Evolutionary conservation across 352 stramenopile species (phyloP), one percentile per base, ranked within the genome.

Genomic region (Phytophthora fragariaefolia): DNA sequence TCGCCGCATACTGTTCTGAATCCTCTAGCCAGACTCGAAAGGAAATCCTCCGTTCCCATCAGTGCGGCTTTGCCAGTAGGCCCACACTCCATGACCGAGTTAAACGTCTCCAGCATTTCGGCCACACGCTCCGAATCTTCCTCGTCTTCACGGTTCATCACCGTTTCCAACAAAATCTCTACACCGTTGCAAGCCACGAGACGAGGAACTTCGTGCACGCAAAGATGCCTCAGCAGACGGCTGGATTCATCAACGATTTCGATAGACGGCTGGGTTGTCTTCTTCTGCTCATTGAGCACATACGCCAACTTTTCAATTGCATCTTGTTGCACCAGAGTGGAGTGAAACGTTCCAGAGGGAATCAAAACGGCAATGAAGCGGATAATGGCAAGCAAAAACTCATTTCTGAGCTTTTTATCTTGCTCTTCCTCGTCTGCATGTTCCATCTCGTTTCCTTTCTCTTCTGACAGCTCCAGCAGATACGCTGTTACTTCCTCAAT

Each of bases 141-240:
- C 2, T 64, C 43, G 8, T 46, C 30, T 7, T 69, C 51, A 13
- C 57, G 54, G 13, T 69, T 69, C 36, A 76, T 78, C 15, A 78
- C 66, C 0, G 75, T 68, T 54, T 82, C 79, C 9, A 93, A 60
- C 34, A 93, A 63, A 20, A 83, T 82, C 24, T 79, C 71, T n/a
- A 92, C 72, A 12, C 85, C 86, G 48, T 91, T 85, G 10, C 79
- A 79, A 1, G 71, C 66, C 6, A 94, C 79, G 10, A 94, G 69
- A 1, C 82, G 82, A 53, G 82, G 75, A 12, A 91, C 83, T 47
- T 94, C 79, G 45, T 89, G 62, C 46, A 81, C 66, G 28, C 77
- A 94, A 22, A 94, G 68, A 27, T 85, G 58, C 45, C 77, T 80
- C 17, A 94, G 67, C 28, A 92, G 48, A 42, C 57, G 48, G 27